phyloP scores from a whole-genome alignment of 2,329 filamentous ascomycete species.

The Aureobasidium subglaciale region DNA sequence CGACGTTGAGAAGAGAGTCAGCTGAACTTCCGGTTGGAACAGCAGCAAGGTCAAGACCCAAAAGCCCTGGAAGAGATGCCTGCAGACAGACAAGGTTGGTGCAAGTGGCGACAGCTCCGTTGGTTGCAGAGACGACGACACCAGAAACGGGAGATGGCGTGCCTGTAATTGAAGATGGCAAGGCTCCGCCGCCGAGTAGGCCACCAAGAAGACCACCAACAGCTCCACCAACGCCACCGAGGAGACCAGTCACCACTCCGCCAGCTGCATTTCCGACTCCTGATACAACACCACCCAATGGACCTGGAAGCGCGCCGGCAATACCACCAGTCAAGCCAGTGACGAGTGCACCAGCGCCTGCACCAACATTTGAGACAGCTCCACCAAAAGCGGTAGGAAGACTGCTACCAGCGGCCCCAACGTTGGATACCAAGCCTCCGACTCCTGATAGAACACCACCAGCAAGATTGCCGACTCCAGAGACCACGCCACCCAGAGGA shows the following conservation, averaged over 20 bases:
- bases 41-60: not conserved
- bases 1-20: conserved; percentile 3
- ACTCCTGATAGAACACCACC: not conserved
- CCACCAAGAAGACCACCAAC: conserved; percentile 1
- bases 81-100: conserved; percentile 10
- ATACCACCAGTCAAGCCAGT: not conserved
- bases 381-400: not conserved
- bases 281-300: conserved; percentile 5
- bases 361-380: not conserved
- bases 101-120: conserved; percentile 11
- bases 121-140: conserved; percentile 7
- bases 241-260: not conserved
- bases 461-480: not conserved
- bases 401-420: not conserved
- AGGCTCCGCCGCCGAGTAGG: conserved; percentile 8
- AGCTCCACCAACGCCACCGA: not conserved
- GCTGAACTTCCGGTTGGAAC: not conserved
- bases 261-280: not conserved
- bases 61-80: conserved; percentile 3
- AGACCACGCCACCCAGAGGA: not conserved
- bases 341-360: not conserved
- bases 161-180: conserved; percentile 2
- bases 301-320: not conserved
- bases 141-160: conserved; percentile 4
- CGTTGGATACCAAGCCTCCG: not conserved